Evolutionary conservation across 192 early-diverging fungal genomes (phyloP), one percentile per base, ranked within the genome.

Genomic region (Linderina pennispora): DNA sequence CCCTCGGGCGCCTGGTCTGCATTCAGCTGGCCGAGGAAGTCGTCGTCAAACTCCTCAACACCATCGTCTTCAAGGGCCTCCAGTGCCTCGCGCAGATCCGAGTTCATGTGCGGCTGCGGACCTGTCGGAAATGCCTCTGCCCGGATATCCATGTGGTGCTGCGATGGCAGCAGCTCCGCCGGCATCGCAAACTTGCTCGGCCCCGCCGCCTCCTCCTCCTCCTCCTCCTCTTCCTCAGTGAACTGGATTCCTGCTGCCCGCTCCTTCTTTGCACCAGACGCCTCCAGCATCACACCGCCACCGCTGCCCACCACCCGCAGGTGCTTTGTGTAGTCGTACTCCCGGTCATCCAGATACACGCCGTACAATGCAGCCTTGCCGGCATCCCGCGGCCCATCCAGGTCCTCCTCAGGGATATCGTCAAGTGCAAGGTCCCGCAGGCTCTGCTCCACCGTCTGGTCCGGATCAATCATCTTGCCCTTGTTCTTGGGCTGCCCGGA

Each of bases 301-400:
- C 85, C 74, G 11, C 71, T 67, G 15, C 94, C 94, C 16, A 97
- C 90, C 22, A 74, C 59, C 31, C 83, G 84, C 58, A 99, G 76
- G 47, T 99, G 94, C 75, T 96, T 80, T 45, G 85, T 80, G 68
- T 99, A 98, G 65, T 99, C 88, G 65, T 97, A 99, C 25, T 90
- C 77, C 42, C 80, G 74, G 64, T 99, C 92, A 48, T 89, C 86
- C 62, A 89, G 90, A 48, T 87, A 91, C 33, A 96, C 76, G 46
- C 97, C 94, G 50, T 90, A 86, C 43, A 94, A 58, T 4, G 97
- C 86, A 4, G 92, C 86, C 58, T 89, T 55, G 9, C 87, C 83
- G 19, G 78, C 71, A 26, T 57, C 40, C 20, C 36, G 50, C n/a
- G n/a, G n/a, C 48, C 64, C 34, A 47, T 59, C 47, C 50, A 58